Conservation (phyloP, 805 yeast genomes). For the Myxozyma udenii region DNA sequence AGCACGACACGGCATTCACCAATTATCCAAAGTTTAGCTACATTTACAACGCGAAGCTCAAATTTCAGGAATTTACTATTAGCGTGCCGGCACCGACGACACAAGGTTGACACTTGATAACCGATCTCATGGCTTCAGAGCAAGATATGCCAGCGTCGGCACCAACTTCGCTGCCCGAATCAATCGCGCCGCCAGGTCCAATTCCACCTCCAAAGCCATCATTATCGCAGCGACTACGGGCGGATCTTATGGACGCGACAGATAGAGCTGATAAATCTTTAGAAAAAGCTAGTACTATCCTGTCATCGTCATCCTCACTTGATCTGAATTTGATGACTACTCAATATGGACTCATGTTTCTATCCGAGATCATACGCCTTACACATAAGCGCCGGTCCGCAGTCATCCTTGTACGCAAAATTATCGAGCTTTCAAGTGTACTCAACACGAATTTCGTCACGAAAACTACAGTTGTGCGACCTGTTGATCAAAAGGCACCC, state of each 20-base stretch:
- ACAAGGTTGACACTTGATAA: too few species aligned
- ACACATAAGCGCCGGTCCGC: conserved; percentile 8
- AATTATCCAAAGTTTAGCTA: too few species aligned
- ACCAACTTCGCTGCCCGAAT: too few species aligned
- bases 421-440: neutral
- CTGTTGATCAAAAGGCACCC: conserved; percentile 1
- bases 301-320: conserved; percentile 16
- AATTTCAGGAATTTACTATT: too few species aligned
- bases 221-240: conserved; percentile 8
- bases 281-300: conserved; percentile 11
- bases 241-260: conserved; percentile 7
- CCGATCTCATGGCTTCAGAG: too few species aligned
- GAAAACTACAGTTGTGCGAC: neutral
- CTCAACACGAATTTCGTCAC: neutral
- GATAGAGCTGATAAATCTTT: conserved; percentile 12
- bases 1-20: too few species aligned
- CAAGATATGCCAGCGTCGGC: too few species aligned
- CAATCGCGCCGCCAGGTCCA: neutral
- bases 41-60: too few species aligned
- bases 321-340: conserved; percentile 28
- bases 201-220: neutral
- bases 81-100: too few species aligned
- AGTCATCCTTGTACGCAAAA: neutral
- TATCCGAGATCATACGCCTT: conserved; percentile 10
- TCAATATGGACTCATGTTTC: conserved; percentile 17